phyloP scores from a whole-genome alignment of 768 basidiomycete species.

The Pulveroboletus sp. region DNA sequence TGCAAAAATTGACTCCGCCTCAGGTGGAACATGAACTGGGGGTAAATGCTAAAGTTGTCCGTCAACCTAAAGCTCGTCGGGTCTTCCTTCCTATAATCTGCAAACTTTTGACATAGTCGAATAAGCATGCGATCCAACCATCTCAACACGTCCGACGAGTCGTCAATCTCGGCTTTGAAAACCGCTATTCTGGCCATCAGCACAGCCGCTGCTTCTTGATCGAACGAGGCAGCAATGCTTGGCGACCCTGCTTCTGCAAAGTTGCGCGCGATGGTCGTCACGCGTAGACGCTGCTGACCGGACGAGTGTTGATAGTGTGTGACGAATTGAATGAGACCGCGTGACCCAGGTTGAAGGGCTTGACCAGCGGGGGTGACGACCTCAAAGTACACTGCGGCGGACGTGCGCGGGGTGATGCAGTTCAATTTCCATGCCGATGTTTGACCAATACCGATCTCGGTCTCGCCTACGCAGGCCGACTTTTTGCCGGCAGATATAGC shows the following conservation, averaged over 20 bases:
- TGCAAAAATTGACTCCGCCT: slow-evolving; percentile 97
- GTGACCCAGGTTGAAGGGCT: slow-evolving; percentile 80
- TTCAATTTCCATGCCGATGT: slow-evolving; percentile 99
- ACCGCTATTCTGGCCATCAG: slow-evolving; percentile 98
- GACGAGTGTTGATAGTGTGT: slow-evolving; percentile 98
- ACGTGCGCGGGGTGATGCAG: slow-evolving; percentile 79
- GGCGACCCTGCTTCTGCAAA: slow-evolving; percentile 98
- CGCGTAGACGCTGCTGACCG: slow-evolving; percentile 90
- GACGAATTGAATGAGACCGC: slow-evolving; percentile 95
- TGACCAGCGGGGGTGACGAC: slow-evolving; percentile 97
- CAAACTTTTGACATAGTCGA: slow-evolving; percentile 97
- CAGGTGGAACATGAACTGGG: slow-evolving; percentile 99
- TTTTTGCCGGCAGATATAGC: slow-evolving; percentile 98
- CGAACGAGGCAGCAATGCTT: slow-evolving; percentile 88
- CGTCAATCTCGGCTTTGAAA: slow-evolving; percentile 99
- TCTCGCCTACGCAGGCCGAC: slow-evolving; percentile 94
- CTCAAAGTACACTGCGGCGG: slow-evolving; percentile 94
- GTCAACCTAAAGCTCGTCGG: slow-evolving; percentile 87
- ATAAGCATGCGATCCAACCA: slow-evolving; percentile 99
- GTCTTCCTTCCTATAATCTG: slow-evolving; percentile 97
- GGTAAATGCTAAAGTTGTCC: slow-evolving; percentile 98
- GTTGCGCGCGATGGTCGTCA: slow-evolving; percentile 97
- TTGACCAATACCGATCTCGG: slow-evolving; percentile 97
- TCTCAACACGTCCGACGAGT: slow-evolving; percentile 90
- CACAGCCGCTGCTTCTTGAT: slow-evolving; percentile 97